Conservation (phyloP, 192 early-diverging fungal genomes). For the Coemansia reversa region DNA sequence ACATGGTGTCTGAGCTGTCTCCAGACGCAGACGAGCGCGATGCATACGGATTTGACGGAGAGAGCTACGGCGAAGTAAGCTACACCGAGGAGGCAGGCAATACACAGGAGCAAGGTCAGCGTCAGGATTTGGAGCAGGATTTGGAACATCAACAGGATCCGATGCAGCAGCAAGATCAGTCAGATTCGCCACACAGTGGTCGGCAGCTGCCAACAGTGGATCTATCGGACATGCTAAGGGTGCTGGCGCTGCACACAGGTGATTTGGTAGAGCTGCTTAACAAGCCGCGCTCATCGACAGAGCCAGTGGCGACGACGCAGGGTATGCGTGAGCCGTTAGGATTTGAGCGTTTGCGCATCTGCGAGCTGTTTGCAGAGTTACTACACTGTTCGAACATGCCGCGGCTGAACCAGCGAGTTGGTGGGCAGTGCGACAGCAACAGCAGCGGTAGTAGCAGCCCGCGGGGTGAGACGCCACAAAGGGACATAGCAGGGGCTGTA, state of each 20-base stretch:
- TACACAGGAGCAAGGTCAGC: too few relatives aligned
- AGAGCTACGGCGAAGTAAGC: not conserved
- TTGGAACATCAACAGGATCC: constrained; percentile 1
- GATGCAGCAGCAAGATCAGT: constrained; percentile 15
- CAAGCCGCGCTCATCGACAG: constrained; percentile 61
- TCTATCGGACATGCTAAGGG: constrained; percentile 87
- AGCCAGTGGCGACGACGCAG: constrained; percentile 71
- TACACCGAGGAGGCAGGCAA: too few relatives aligned
- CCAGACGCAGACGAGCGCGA: constrained; percentile 8
- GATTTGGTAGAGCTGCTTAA: constrained; percentile 78
- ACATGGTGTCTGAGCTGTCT: constrained; percentile 8
- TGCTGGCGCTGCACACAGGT: constrained; percentile 72
- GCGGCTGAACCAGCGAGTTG: constrained; percentile 60
- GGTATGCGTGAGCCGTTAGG: constrained; percentile 83
- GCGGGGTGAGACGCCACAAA: not conserved
- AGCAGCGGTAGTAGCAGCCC: not conserved
- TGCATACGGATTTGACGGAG: constrained; percentile 11
- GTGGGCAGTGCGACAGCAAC: not conserved
- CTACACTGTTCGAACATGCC: constrained; percentile 89
- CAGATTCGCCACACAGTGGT: not conserved
- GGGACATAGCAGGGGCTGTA: too few relatives aligned
- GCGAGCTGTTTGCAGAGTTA: constrained; percentile 98
- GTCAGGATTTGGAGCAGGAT: not conserved
- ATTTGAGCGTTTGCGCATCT: constrained; percentile 92
- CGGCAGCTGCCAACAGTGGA: constrained; percentile 59